phyloP scores from a whole-genome alignment of 768 basidiomycete genomes.

The Collybia mongolica region DNA sequence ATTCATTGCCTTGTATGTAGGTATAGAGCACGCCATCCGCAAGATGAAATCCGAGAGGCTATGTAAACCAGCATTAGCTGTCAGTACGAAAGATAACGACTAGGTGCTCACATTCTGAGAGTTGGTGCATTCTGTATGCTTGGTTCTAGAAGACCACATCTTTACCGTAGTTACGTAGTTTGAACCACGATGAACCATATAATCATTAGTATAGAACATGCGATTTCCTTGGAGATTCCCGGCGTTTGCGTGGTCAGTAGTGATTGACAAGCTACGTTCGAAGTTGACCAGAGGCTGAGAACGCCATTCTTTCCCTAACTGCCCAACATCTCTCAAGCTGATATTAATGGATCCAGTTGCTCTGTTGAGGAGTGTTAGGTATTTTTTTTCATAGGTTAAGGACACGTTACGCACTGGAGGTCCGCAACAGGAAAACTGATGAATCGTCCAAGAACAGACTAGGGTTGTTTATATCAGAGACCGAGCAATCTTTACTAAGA shows the following conservation, averaged over 20 bases:
- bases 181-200: slow-evolving; percentile 67
- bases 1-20: slow-evolving; percentile 64
- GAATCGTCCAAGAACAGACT: slow-evolving; percentile 41
- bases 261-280: slow-evolving; percentile 32
- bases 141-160: slow-evolving; percentile 60
- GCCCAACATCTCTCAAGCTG: slow-evolving; percentile 40
- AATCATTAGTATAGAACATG: slow-evolving; percentile 68
- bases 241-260: slow-evolving; percentile 46
- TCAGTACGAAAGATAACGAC: background rate
- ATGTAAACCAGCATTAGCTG: background rate
- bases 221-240: slow-evolving; percentile 54
- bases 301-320: slow-evolving; percentile 14
- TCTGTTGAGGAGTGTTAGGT: slow-evolving; percentile 26
- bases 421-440: slow-evolving; percentile 42
- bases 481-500: background rate
- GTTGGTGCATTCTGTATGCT: slow-evolving; percentile 65
- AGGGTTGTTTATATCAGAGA: slow-evolving; percentile 11
- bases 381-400: slow-evolving; percentile 7
- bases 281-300: slow-evolving; percentile 33
- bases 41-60: slow-evolving; percentile 72
- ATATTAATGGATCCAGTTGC: slow-evolving; percentile 56
- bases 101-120: slow-evolving; percentile 49
- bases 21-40: slow-evolving; percentile 65
- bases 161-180: slow-evolving; percentile 61
- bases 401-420: slow-evolving; percentile 41